Evolutionary conservation across 2,329 filamentous ascomycete species (phyloP).

Genomic region (Trichoderma sp.): DNA sequence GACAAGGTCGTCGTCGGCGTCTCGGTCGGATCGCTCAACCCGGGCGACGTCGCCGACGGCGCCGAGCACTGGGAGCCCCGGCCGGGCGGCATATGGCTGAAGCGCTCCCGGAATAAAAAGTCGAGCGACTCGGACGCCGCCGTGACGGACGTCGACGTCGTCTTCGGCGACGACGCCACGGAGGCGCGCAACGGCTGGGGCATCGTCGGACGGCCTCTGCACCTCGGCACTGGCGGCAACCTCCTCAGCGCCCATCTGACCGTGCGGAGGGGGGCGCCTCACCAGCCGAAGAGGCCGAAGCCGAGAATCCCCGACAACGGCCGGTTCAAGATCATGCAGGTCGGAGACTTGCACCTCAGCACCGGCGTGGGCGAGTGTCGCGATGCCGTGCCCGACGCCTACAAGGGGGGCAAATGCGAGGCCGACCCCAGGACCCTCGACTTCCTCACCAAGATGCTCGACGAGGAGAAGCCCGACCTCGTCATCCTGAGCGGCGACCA

Average conservation of each 20-base stretch:
- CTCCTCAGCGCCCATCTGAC: conserved; percentile 74
- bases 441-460: conserved; percentile 79
- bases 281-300: conserved; percentile 66
- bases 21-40: conserved; percentile 72
- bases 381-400: conserved; percentile 76
- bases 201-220: conserved; percentile 71
- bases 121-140: conserved; percentile 74
- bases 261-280: conserved; percentile 70
- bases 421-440: conserved; percentile 90
- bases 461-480: conserved; percentile 91
- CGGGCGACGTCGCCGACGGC: conserved; percentile 51
- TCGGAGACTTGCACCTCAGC: conserved; percentile 91
- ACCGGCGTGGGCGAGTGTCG: conserved; percentile 85
- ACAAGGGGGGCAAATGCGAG: conserved; percentile 78
- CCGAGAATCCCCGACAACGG: conserved; percentile 84
- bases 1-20: conserved; percentile 83
- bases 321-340: conserved; percentile 95
- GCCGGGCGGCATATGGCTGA: conserved; percentile 78
- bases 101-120: conserved; percentile 70
- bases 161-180: conserved; percentile 88
- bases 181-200: conserved; percentile 87
- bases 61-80: conserved; percentile 76
- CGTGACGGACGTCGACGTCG: conserved; percentile 79
- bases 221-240: conserved; percentile 65
- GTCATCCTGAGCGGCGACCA: conserved; percentile 93